Evolutionary conservation across 768 basidiomycete species (phyloP), one percentile per base, ranked within the genome.

Genomic region (Naganishia kalamii): DNA sequence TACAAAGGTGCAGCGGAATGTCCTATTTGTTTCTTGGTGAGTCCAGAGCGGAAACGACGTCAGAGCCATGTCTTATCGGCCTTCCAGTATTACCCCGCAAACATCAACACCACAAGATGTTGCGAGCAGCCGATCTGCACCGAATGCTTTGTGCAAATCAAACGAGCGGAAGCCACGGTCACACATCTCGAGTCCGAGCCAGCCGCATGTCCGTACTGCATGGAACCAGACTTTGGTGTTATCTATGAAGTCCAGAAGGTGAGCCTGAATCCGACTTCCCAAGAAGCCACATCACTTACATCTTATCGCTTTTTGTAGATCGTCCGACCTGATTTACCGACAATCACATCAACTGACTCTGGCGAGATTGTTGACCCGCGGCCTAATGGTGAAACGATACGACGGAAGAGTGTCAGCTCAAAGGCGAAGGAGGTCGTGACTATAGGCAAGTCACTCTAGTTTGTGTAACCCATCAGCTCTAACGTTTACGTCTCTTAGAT

Each of bases 61-160:
- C 17, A 37, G 13, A 12, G 40, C 54, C 41, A 15, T 17, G 15
- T 13, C 19, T 19, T n/a, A 2, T 19, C 35, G 25, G 37, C 23
- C 40, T 60, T 29, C 27, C 75, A 99, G 94, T 97, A 94, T 79
- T 99, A 97, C 75, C 96, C 96, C 25, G 84, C 88, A 49, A 94
- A 97, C 79, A 96, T 97, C 79, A 97, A 98, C 75, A 88, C 87
- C 72, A 97, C 96, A 41, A 85, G 96, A 74, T 99, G 96, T 77
- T 99, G 96, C 77, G 93, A 94, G 82, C 96, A 99, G 71, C 88
- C 90, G 23, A 94, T 99, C 68, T 99, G 96, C 77, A 97, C 96
- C 40, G 96, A 99, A 79, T 99, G 96, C 76, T 98, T 99, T 74
- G 92, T 97, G 23, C 94, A 97, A 80, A 98, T 99, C 80, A 98